phyloP scores from a whole-genome alignment of 2,329 filamentous ascomycete species.

The Diplodia scrobiculata region DNA sequence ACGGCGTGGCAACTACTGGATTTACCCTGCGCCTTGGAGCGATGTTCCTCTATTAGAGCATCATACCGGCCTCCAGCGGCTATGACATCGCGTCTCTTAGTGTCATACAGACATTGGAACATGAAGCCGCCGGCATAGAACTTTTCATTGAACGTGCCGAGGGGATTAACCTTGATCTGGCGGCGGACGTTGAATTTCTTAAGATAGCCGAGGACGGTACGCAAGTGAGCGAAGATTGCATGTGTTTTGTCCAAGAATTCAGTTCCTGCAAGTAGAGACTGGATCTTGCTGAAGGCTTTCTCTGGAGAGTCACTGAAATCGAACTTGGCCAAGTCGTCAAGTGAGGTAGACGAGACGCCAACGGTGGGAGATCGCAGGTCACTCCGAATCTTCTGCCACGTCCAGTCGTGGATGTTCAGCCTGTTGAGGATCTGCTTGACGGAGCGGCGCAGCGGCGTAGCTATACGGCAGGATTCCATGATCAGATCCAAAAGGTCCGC shows the following conservation, averaged over 20 bases:
- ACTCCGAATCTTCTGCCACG: constrained; percentile 79
- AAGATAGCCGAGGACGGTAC: constrained; percentile 73
- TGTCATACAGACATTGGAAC: constrained; percentile 88
- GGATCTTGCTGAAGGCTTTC: constrained; percentile 67
- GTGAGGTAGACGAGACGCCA: constrained; percentile 81
- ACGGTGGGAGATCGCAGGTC: constrained; percentile 80
- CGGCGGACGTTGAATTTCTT: constrained; percentile 73
- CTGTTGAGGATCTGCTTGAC: constrained; percentile 85
- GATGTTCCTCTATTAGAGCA: constrained; percentile 79
- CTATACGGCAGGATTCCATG: constrained; percentile 87
- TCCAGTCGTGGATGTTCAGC: constrained; percentile 77
- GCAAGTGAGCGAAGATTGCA: constrained; percentile 72
- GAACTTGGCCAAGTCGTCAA: constrained; percentile 87
- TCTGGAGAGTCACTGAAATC: constrained; percentile 82
- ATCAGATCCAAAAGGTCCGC: constrained; percentile 81
- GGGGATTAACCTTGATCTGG: constrained; percentile 80
- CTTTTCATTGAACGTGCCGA: constrained; percentile 86
- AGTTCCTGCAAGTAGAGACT: constrained; percentile 57
- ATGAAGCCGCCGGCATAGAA: constrained; percentile 81
- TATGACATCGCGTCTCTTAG: constrained; percentile 78
- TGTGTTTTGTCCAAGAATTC: constrained; percentile 56
- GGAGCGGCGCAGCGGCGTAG: constrained; percentile 64
- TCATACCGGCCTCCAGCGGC: constrained; percentile 95
- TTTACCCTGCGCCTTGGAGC: constrained; percentile 66
- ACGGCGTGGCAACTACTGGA: constrained; percentile 68